Percentiles rank a stretch among this genome's conserved stretches.
Evolutionary conservation across 495 filamentous ascomycete genomes (phyloP).

Genomic region (Hypoxylon lienhwacheense): DNA sequence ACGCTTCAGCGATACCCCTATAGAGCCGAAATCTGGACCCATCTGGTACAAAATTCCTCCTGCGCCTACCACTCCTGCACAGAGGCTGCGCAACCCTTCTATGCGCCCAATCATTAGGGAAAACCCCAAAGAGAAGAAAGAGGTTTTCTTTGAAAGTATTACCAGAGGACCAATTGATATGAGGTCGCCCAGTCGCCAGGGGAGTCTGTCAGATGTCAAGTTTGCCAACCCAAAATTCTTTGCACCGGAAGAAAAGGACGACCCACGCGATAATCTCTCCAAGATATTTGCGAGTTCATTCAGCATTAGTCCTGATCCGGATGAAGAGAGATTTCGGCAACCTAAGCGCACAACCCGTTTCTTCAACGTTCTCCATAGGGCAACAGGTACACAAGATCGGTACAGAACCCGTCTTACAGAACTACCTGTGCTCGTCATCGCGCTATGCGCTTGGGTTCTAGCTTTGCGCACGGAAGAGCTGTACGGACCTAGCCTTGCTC

Average conservation of each 20-base stretch:
- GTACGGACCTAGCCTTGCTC: conserved; percentile 31
- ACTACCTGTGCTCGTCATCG: conserved; percentile 24
- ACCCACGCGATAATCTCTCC: conserved; percentile 39
- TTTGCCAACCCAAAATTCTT: conserved; percentile 36
- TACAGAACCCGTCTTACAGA: conserved; percentile 21
- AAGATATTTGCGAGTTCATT: conserved; percentile 40
- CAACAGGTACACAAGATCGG: conserved; percentile 5
- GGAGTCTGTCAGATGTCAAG: conserved; percentile 20
- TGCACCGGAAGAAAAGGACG: conserved; percentile 33
- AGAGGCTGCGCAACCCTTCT: conserved; percentile 63
- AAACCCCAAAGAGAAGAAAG: conserved; percentile 47
- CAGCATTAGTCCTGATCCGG: conserved; percentile 34
- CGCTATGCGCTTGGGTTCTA: conserved; percentile 29
- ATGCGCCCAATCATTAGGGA: conserved; percentile 52
- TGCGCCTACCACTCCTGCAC: conserved; percentile 65
- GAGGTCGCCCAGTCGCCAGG: conserved; percentile 6
- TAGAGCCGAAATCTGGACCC: conserved; percentile 44
- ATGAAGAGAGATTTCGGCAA: conserved; percentile 19
- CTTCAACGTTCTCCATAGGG: neutral
- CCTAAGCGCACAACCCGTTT: neutral
- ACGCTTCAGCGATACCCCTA: conserved; percentile 61
- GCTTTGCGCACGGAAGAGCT: conserved; percentile 30
- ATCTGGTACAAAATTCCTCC: conserved; percentile 65
- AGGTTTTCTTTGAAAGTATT: conserved; percentile 47
- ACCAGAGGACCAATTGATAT: conserved; percentile 25